phyloP scores from a whole-genome alignment of 139 green algal genomes.

The Pseudopediastrum boryanum region DNA sequence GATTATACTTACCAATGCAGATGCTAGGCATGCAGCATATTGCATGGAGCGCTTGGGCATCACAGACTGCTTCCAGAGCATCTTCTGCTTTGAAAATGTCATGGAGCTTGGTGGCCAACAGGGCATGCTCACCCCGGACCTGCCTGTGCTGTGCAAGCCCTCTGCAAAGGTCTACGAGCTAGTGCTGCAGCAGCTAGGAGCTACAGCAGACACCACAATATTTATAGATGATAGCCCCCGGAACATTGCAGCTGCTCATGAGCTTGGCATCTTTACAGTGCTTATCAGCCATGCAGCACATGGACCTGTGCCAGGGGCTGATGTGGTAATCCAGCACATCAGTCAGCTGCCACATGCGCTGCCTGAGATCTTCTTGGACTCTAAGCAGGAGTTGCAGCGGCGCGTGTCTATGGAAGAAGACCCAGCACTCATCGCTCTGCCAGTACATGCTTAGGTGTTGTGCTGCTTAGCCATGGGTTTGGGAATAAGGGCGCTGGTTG shows the following conservation, averaged over 20 bases:
- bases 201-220: constrained; percentile 43
- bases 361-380: constrained; percentile 34
- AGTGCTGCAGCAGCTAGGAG: constrained; percentile 57
- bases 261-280: constrained; percentile 70
- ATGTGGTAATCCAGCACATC: constrained; percentile 39
- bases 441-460: no score
- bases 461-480: no score
- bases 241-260: constrained; percentile 72
- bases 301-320: constrained; percentile 20
- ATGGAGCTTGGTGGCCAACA: constrained; percentile 46
- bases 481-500: no score
- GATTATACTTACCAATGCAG: constrained; percentile 88
- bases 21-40: constrained; percentile 66
- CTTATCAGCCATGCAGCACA: constrained; percentile 4
- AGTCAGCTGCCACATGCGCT: constrained; percentile 36
- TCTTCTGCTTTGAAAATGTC: constrained; percentile 80
- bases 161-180: constrained; percentile 52
- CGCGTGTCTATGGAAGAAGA: no score
- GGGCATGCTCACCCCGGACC: constrained; percentile 44
- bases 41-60: constrained; percentile 77
- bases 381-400: background rate
- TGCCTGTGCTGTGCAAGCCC: constrained; percentile 81
- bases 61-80: constrained; percentile 72
- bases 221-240: constrained; percentile 83
- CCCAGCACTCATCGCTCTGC: no score